These are phyloP conservation scores for Pleurotus djamor DNA, from an alignment of 768 basidiomycete genomes.

Conservation along the genomic window DNA sequence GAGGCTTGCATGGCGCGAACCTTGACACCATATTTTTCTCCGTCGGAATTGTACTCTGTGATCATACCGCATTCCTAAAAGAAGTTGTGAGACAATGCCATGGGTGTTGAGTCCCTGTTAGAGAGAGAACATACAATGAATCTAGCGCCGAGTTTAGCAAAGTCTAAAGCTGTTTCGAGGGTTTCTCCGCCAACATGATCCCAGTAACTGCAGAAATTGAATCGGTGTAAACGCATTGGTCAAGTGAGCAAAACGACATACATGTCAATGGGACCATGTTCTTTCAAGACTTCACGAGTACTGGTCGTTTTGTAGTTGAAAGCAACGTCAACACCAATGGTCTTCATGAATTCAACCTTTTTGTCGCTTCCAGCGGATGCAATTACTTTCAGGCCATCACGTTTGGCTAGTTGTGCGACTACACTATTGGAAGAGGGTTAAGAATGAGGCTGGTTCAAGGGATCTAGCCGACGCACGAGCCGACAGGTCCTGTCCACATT, in stretches of 20 bases:
- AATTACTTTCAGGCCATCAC: slow-evolving; percentile 36
- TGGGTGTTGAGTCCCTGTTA: background rate
- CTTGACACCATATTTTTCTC: slow-evolving; percentile 8
- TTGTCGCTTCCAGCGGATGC: slow-evolving; percentile 36
- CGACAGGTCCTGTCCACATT: background rate
- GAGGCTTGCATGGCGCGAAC: background rate
- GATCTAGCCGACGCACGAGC: background rate
- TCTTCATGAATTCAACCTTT: slow-evolving; percentile 34
- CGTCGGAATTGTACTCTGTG: slow-evolving; percentile 8
- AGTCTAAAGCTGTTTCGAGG: slow-evolving; percentile 39
- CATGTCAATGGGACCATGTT: slow-evolving; percentile 29
- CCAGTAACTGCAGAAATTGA: slow-evolving; percentile 13
- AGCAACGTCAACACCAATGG: slow-evolving; percentile 30
- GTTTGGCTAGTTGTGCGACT: slow-evolving; percentile 24
- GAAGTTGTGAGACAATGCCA: background rate
- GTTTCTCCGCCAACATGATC: slow-evolving; percentile 38
- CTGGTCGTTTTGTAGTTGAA: slow-evolving; percentile 25
- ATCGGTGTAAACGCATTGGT: no score
- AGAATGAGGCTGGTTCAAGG: background rate
- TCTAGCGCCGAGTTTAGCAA: slow-evolving; percentile 28
- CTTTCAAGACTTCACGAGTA: slow-evolving; percentile 23
- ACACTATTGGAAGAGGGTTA: background rate
- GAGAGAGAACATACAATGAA: slow-evolving; percentile 23
- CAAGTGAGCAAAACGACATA: slow-evolving; percentile 9
- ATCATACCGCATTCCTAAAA: background rate